Evolutionary conservation across 2,329 filamentous ascomycete species (phyloP).

Genomic region (Bipolaris gigantea): DNA sequence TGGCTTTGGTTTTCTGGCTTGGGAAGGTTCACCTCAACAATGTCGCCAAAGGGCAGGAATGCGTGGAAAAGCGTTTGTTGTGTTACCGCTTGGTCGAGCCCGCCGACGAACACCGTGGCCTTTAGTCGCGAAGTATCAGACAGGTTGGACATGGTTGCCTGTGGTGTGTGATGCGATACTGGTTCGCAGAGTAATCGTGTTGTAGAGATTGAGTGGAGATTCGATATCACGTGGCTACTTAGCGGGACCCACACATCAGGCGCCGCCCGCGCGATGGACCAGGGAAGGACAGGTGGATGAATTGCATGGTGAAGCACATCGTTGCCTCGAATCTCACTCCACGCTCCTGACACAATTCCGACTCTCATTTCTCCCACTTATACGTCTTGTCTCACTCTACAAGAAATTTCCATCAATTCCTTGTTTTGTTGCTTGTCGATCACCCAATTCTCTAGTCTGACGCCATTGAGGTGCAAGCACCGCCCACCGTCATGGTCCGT

Average conservation of each 20-base stretch:
- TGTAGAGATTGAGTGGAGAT: conserved; percentile 16
- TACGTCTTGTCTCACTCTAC: conserved; percentile 14
- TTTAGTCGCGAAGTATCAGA: conserved; percentile 83
- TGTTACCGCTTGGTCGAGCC: conserved; percentile 78
- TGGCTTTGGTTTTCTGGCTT: conserved; percentile 82
- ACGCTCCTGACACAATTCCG: conserved; percentile 24
- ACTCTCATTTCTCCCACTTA: conserved; percentile 21
- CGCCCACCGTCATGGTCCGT: conserved; percentile 74
- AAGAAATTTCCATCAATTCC: conserved; percentile 13
- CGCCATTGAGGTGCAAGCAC: conserved; percentile 37
- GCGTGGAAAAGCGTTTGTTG: conserved; percentile 78
- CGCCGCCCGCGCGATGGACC: conserved; percentile 24
- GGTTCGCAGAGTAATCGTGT: not conserved
- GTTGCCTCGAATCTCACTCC: conserved; percentile 27
- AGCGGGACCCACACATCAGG: conserved; percentile 15
- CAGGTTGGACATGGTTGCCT: conserved; percentile 57
- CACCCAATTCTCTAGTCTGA: conserved; percentile 26
- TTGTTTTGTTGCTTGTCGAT: conserved; percentile 24
- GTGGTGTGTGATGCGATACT: conserved; percentile 3
- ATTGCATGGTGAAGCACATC: conserved; percentile 30
- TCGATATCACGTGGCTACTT: conserved; percentile 30
- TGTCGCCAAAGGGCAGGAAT: conserved; percentile 96
- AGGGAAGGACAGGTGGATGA: conserved; percentile 44
- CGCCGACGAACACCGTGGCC: conserved; percentile 89
- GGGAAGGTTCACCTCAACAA: conserved; percentile 85